Evolutionary conservation across 371 early-diverging fungal genomes (phyloP), one percentile per base, ranked within the genome.

Genomic region (Mucor plumbeus): DNA sequence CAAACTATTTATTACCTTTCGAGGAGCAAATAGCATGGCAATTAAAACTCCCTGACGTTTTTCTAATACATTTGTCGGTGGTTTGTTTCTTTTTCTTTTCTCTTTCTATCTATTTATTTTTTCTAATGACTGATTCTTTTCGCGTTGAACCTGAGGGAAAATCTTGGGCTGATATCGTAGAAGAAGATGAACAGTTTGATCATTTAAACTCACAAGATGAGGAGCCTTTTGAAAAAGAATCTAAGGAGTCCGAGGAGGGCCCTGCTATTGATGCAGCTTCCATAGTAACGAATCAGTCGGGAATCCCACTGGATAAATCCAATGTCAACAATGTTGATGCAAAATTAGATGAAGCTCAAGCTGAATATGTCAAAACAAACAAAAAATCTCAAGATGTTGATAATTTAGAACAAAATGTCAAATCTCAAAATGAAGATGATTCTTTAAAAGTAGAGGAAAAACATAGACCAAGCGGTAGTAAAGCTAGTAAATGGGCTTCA

Each of bases 81-180:
- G 21, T 50, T 11, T 50, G 50, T 26, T 50, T 50, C 50, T 10
- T 50, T 50, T 50, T 50, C 50, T 50, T 50, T 9, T 50, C 50
- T 50, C 50, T 50, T 50, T 21, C 50, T 19, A 50, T 50, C 50
- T 50, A 50, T 13, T 50, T 50, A 50, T 50, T 50, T 50, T 50
- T 50, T 11, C 26, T 50, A 26, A 50, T 50, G 50, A 26, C 21
- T 9, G 50, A 50, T 26, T 13, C 50, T 21, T 50, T 50, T 26
- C 50, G 50, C 26, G 19, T 50, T 50, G 21, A 50, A 9, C 55
- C 61, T 8, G 39, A 34, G 11, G 50, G 67, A 33, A 54, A 65
- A 33, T 67, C 65, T 4, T 69, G 69, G 69, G 66, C 66, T 11
- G 67, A 55, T 39, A 66, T 63, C 33, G 53, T 69, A 7, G 67